Evolutionary conservation across 2,329 filamentous ascomycete species (phyloP), one percentile per base, ranked within the genome.

Genomic region (Chaetomium sp.): DNA sequence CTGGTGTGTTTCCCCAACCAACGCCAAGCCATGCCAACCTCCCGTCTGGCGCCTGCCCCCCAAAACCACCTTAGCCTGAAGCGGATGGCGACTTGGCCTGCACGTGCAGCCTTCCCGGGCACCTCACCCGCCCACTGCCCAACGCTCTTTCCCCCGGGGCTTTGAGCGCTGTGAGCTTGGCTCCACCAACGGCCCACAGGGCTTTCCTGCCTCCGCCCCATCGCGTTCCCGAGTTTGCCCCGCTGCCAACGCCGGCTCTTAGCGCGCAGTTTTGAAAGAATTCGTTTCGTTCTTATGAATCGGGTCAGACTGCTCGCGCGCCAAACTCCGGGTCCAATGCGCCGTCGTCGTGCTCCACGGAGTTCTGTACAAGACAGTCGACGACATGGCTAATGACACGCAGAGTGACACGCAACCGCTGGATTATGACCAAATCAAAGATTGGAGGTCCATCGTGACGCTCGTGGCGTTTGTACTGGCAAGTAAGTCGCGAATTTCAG

Each of bases 391-490:
- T 12, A 52, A 44, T 33, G 53, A 19, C 1, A 5, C 10, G 19
- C 9, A 3, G 6, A 6, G 12, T 2, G 8, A 44, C 9, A 32
- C 11, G 11, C 44, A 52, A 11, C 51, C 47, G 1, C 50, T 38
- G 11, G 27, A 82, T 59, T 84, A 80, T 33, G 68, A 68, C 48
- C 70, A 77, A 61, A 88, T 89, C 64, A 78, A 69, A 53, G 69
- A 79, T 55, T 89, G 85, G 86, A 76, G 80, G 49, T 88, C 86
- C 12, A 88, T 89, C 49, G 70, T 89, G 55, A 88, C 85, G 0
- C 74, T 89, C 37, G 71, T 89, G 52, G 78, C 85, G 45, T 89
- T 89, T 64, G 73, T 88, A 37, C 44, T 87, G 42, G 85, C 86
- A 4, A 89, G 86, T 88, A 72, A 76, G 84, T 80, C 19, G 19